These are phyloP conservation scores for Kalaharituber pfeilii DNA, from an alignment of 2,329 filamentous ascomycete species.

Conservation along the genomic window DNA sequence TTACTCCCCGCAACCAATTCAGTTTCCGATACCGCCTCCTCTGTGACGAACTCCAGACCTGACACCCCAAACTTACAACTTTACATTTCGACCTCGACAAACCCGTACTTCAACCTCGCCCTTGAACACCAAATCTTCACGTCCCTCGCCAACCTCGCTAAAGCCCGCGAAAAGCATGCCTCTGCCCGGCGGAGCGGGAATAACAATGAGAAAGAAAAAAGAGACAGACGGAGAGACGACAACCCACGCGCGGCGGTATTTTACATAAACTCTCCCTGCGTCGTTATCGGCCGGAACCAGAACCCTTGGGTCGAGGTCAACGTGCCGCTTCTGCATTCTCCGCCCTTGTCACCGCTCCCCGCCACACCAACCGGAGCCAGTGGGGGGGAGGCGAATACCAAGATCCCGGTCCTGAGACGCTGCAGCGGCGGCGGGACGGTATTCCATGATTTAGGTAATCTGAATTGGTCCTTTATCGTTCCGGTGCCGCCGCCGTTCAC, in stretches of 20 bases:
- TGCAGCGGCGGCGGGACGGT: conserved; percentile 82
- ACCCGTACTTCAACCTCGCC: conserved; percentile 81
- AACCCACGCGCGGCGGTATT: conserved; percentile 50
- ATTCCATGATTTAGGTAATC: conserved; percentile 81
- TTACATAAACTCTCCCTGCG: conserved; percentile 71
- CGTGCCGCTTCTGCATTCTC: conserved; percentile 40
- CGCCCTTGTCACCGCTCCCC: no score
- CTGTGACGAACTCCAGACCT: no score
- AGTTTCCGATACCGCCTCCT: no score
- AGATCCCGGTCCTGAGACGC: conserved; percentile 49
- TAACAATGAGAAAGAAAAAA: neutral
- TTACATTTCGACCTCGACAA: conserved; percentile 49
- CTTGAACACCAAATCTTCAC: conserved; percentile 82
- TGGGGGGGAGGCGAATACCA: conserved; percentile 16
- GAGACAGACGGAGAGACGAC: neutral
- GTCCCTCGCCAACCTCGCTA: conserved; percentile 49
- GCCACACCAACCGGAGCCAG: neutral
- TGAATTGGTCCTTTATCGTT: conserved; percentile 87
- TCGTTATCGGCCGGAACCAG: conserved; percentile 90
- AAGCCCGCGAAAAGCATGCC: conserved; percentile 24
- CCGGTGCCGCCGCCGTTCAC: conserved; percentile 45
- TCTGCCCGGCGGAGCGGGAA: neutral
- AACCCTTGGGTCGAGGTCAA: conserved; percentile 94
- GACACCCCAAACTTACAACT: conserved; percentile 35
- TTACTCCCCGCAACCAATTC: neutral